A percentile compares a stretch with the other conserved stretches of the same genome.
Evolutionary conservation across 805 yeast genomes (phyloP).

Genomic region (Kuraishia capsulata): DNA sequence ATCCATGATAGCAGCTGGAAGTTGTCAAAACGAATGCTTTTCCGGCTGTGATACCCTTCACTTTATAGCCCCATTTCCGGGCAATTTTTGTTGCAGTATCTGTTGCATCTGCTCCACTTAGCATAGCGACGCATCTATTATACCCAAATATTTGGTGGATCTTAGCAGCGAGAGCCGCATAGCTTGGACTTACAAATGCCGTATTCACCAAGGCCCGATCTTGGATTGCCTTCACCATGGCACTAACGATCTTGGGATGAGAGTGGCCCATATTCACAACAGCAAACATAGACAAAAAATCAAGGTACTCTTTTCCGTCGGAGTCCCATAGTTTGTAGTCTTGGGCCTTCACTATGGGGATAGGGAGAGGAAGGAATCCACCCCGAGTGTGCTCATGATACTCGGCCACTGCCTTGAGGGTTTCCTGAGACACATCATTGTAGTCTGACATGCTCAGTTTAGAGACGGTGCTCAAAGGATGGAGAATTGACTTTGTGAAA

Average conservation of each 20-base stretch:
- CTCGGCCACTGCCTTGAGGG: slow-evolving; percentile 1
- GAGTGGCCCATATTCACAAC: slow-evolving; percentile 21
- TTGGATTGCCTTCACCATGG: slow-evolving; percentile 13
- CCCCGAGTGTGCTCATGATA: slow-evolving; percentile 11
- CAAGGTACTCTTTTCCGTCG: slow-evolving; percentile 19
- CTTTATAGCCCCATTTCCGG: slow-evolving; percentile 17
- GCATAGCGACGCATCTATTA: slow-evolving; percentile 12
- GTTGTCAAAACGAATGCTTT: slow-evolving; percentile 14
- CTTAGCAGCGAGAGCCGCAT: slow-evolving; percentile 12
- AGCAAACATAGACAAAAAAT: slow-evolving; percentile 18
- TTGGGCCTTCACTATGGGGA: slow-evolving; percentile 12
- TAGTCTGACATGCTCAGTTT: no score
- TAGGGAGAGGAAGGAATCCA: slow-evolving; percentile 16
- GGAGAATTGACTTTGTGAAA: no score
- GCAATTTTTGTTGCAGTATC: slow-evolving; percentile 19
- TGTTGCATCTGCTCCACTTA: slow-evolving; percentile 19
- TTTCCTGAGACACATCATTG: slow-evolving; percentile 3
- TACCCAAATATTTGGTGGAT: slow-evolving; percentile 13
- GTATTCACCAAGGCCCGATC: slow-evolving; percentile 13
- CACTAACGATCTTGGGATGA: slow-evolving; percentile 18
- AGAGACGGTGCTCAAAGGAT: no score
- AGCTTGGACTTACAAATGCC: slow-evolving; percentile 14
- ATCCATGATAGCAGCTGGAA: slow-evolving; percentile 17
- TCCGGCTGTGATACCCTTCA: slow-evolving; percentile 11
- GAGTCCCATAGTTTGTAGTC: slow-evolving; percentile 16